Conservation (phyloP, 2,329 filamentous ascomycete genomes). For the Pestalotiopsis sp. region DNA sequence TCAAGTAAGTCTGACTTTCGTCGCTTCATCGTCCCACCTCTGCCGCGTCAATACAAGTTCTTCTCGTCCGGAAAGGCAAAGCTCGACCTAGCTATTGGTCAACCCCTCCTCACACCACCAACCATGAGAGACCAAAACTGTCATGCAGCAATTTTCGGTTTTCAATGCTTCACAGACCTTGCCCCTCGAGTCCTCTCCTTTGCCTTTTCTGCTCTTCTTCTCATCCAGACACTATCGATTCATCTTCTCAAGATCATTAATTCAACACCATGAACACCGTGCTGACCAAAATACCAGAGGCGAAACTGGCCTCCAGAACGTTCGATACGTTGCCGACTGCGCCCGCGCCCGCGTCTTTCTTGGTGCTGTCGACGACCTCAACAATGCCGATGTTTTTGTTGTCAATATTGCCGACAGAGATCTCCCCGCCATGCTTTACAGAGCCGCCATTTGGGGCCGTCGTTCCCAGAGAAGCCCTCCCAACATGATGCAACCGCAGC, state of each 20-base stretch:
- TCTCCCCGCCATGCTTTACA: neutral
- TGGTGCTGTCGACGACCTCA: neutral
- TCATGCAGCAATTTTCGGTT: too few relatives aligned
- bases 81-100: too few relatives aligned
- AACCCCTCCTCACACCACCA: too few relatives aligned
- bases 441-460: neutral
- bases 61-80: too few relatives aligned
- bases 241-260: neutral
- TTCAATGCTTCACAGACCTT: neutral
- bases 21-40: neutral
- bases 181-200: neutral
- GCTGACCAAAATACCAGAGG: neutral
- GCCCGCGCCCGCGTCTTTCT: conserved; percentile 5
- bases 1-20: conserved; percentile 9
- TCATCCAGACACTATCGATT: neutral
- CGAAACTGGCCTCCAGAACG: neutral
- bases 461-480: neutral
- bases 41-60: neutral
- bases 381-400: neutral
- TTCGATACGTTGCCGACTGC: neutral
- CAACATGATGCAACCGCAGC: neutral
- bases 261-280: neutral
- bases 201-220: neutral
- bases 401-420: neutral
- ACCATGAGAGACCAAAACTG: too few relatives aligned